Base-by-base conservation (phyloP, 1,284 basidiomycete species). In the Cryptococcus floricola region DNA sequence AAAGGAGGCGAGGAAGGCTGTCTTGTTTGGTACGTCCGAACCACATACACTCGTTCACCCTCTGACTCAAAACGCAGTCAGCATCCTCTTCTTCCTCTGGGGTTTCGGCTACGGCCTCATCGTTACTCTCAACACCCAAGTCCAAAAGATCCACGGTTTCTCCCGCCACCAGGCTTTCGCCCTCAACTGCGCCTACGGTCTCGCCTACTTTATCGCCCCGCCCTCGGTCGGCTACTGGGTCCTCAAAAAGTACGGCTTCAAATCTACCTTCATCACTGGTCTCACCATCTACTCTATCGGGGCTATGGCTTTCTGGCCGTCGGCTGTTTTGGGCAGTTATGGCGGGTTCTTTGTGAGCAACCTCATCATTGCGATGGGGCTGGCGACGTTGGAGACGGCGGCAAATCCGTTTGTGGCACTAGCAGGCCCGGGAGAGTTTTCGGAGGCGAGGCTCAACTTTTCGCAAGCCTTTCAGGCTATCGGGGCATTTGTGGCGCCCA, bases 391-490 rank as follows among this genome's bases (percentile, higher is more conserved):
- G 44, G 75, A 77, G 55, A 65, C 70, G 19, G 73, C 75, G 10
- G 73, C 73, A 7, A 75, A 77, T 52, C 73, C 74, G n/a, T 77
- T 71, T 59, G 74, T 77, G 54, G 73, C 72, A 1, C 61, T 77
- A 4, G 73, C 74, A 4, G 75, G 75, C n/a, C 75, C 74, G 1
- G 67, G 67, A 7, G 65, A 74, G 47, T 60, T 70, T 7, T 63
- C 63, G 23, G 75, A 76, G 57, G 62, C 70, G 23, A 66, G 75
- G 10, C 63, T 77, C 39, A 68, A 68, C 51, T 77, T 77, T 46
- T 67, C 75, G 5, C 75, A 77, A 57, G 74, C 67, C 13, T 71
- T 76, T 31, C 74, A 77, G 58, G 75, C 65, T 1, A 57, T 76
- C 19, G 73, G 73, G 12, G 58, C 59, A 5, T 56, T 75, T 42